These are phyloP conservation scores for Solanum chiquidenum DNA, from an alignment of 257 asterid species.

Conservation along the genomic window DNA sequence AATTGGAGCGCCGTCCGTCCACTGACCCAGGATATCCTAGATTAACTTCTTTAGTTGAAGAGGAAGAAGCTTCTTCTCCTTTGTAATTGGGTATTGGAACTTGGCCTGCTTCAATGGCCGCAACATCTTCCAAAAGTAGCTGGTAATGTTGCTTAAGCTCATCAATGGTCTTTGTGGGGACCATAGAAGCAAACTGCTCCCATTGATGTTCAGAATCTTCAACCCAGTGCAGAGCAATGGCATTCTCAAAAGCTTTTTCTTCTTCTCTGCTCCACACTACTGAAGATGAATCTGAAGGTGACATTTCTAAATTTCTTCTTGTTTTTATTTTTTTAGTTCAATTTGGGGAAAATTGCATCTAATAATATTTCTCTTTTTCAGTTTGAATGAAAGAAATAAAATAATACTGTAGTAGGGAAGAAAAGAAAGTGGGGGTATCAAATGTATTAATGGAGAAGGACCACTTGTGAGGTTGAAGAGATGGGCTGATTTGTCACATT, in stretches of 20 bases:
- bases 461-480: slow-evolving; percentile 63
- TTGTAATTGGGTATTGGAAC: slow-evolving; percentile 51
- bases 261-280: slow-evolving; percentile 74
- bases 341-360: not conserved
- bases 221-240: slow-evolving; percentile 61
- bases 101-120: slow-evolving; percentile 69
- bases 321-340: not conserved
- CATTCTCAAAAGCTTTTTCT: slow-evolving; percentile 78
- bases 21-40: slow-evolving; percentile 8
- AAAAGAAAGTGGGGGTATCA: slow-evolving; percentile 35
- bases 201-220: slow-evolving; percentile 40
- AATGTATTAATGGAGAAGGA: slow-evolving; percentile 59
- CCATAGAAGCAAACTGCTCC: slow-evolving; percentile 49
- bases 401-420: not conserved
- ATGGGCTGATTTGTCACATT: slow-evolving; percentile 66
- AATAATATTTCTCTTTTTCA: not conserved
- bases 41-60: slow-evolving; percentile 26
- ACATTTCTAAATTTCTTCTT: slow-evolving; percentile 7
- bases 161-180: slow-evolving; percentile 58
- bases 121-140: slow-evolving; percentile 53
- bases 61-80: slow-evolving; percentile 28
- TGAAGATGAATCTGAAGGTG: slow-evolving; percentile 6
- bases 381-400: not conserved
- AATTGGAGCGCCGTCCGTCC: slow-evolving; percentile 4
- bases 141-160: slow-evolving; percentile 58